Base-by-base conservation (phyloP, 352 stramenopile genomes). In the Blastocystis sp. region DNA sequence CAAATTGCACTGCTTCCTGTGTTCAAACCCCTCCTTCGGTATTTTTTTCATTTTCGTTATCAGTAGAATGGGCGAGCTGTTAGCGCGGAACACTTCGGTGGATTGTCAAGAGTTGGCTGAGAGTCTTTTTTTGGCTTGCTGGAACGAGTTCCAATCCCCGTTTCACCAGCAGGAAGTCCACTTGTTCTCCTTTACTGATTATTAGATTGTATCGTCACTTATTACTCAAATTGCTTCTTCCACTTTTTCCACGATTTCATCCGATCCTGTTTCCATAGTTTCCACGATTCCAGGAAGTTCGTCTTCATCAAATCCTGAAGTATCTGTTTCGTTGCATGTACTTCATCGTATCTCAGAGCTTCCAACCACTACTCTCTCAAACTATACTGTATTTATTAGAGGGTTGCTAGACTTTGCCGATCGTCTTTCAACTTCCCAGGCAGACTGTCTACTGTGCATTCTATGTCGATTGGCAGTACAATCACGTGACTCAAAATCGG, bases 151-250 rank as follows among this genome's bases (percentile, higher is more conserved):
- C 47, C 26, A 9, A 18, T 53, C 59, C 20, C 73, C 73, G 11
- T 64, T 66, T 41, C 37, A 80, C 55, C 70, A 80, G 41, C 70
- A 80, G 39, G 70, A 80, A 63, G 37, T 80, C 6, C 7, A 4
- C 15, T 34, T 63, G 5, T 8, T 55, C 18, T 20, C 4, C 23
- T 79, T 23, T 26, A 8, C 8, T 79, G 6, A 79, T 59, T 50
- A 9, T 20, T 29, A 79, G 68, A n/a, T 79, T 7, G 54, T 80
- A 5, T 80, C 70, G 3, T 80, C 39, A 15, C 43, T 80, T 26
- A 80, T 80, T 29, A 62, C 70, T 18, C 70, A 80, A 41, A 80
- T 80, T 41, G 70, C 34, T 34, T 15, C 70, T 56, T 80, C 70
- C 34, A 62, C 70, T 8, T n/a, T 80, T 37, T 80, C 70, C 43